Evolutionary conservation across 768 basidiomycete species (phyloP).

Genomic region (Suillus fuscotomentosus): DNA sequence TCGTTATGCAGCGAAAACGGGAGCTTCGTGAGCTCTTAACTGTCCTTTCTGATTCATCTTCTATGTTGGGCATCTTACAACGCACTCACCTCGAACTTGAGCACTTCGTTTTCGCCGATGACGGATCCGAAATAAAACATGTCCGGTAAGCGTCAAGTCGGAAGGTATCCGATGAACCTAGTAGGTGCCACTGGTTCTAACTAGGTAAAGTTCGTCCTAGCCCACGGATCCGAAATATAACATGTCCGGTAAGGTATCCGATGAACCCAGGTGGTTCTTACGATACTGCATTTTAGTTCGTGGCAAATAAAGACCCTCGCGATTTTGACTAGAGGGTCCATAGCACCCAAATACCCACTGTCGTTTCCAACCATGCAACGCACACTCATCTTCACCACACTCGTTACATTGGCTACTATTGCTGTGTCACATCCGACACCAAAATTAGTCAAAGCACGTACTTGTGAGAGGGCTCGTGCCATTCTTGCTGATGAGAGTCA

Average conservation of each 20-base stretch:
- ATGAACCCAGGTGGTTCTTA: neutral
- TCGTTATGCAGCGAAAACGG: neutral
- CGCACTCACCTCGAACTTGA: neutral
- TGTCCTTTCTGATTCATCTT: neutral
- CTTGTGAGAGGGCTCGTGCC: neutral
- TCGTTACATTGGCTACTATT: neutral
- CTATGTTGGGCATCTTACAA: neutral
- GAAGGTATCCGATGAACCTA: too few relatives aligned
- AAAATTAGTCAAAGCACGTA: neutral
- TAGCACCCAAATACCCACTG: neutral
- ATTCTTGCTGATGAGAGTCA: neutral
- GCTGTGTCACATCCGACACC: neutral
- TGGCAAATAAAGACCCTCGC: neutral
- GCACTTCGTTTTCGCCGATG: neutral
- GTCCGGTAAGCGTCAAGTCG: too few relatives aligned
- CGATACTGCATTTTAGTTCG: neutral
- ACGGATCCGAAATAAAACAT: too few relatives aligned
- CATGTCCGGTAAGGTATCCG: neutral
- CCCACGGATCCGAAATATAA: neutral
- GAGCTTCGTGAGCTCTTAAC: neutral
- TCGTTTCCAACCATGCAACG: neutral
- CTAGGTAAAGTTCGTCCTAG: neutral
- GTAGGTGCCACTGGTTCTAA: too few relatives aligned
- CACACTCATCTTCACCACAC: neutral
- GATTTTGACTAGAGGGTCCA: neutral